A percentile compares a stretch with the other conserved stretches of the same genome.
phyloP scores from a whole-genome alignment of 148 eudicot genomes.

The Vaccinium corymbosum region DNA sequence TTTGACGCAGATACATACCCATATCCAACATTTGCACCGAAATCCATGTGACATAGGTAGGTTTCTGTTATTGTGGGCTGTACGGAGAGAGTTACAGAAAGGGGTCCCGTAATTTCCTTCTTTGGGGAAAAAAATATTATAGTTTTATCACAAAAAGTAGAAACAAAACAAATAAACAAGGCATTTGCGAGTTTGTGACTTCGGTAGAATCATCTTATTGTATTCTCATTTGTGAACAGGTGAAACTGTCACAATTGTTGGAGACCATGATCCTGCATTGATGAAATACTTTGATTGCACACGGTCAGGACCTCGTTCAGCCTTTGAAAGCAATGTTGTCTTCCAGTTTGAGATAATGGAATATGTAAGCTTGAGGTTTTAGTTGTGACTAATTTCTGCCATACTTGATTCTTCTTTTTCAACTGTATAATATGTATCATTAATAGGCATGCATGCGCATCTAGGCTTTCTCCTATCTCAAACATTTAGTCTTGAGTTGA shows the following conservation, averaged over 20 bases:
- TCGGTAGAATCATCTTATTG: not conserved
- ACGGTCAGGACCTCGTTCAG: conserved; percentile 97
- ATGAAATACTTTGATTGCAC: conserved; percentile 92
- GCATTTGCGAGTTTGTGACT: not conserved
- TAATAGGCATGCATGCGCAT: not conserved
- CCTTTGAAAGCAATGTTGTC: conserved; percentile 86
- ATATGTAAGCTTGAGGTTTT: conserved; percentile 62
- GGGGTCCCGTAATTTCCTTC: not conserved
- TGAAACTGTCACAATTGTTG: conserved; percentile 89
- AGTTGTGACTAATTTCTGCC: conserved; percentile 2
- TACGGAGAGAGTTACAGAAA: not conserved
- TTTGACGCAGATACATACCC: not conserved
- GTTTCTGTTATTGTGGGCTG: not conserved
- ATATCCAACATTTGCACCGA: not conserved
- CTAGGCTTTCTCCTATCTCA: not conserved
- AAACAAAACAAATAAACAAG: not conserved
- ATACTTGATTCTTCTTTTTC: not conserved
- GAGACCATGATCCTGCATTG: conserved; percentile 84
- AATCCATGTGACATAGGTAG: not conserved
- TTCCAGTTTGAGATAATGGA: conserved; percentile 97
- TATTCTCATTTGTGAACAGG: conserved; percentile 40
- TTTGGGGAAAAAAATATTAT: not conserved
- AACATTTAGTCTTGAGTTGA: not conserved
- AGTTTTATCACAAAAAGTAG: not conserved
- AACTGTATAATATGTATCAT: not conserved